Evolutionary conservation across 805 yeast species (phyloP).

Genomic region (Schwanniomyces pseudopolymorphus): DNA sequence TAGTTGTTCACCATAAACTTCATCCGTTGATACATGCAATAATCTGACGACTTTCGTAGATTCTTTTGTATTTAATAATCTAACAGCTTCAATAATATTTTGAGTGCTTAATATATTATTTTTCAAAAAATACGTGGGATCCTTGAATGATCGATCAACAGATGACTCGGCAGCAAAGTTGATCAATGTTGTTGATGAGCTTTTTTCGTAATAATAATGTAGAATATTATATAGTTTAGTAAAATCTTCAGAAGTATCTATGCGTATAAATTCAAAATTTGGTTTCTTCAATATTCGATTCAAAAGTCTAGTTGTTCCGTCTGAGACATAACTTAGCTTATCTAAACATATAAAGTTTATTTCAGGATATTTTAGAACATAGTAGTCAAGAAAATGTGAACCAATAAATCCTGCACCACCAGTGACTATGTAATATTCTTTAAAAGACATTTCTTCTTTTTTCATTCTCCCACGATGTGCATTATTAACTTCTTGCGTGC

Average conservation of each 20-base stretch:
- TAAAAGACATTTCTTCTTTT: neutral
- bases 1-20: conserved; percentile 52
- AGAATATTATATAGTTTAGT: conserved; percentile 14
- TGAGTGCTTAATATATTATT: conserved; percentile 51
- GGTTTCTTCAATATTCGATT: conserved; percentile 7
- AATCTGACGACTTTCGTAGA: conserved; percentile 11
- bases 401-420: conserved; percentile 64
- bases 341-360: conserved; percentile 46
- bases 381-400: conserved; percentile 41
- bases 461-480: neutral
- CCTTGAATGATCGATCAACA: conserved; percentile 50
- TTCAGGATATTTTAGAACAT: conserved; percentile 27
- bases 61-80: conserved; percentile 9
- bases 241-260: conserved; percentile 36
- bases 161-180: conserved; percentile 57
- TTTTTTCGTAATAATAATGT: conserved; percentile 7
- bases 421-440: conserved; percentile 38
- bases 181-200: conserved; percentile 32
- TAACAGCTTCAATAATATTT: conserved; percentile 42
- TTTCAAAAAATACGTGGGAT: conserved; percentile 42
- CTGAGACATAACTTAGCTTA: conserved; percentile 46
- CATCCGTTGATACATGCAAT: conserved; percentile 58
- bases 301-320: conserved; percentile 23
- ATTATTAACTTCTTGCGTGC: neutral
- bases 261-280: conserved; percentile 22